phyloP scores from a whole-genome alignment of 169 alveolate genomes.

The Cryptosporidium xiaoi region DNA sequence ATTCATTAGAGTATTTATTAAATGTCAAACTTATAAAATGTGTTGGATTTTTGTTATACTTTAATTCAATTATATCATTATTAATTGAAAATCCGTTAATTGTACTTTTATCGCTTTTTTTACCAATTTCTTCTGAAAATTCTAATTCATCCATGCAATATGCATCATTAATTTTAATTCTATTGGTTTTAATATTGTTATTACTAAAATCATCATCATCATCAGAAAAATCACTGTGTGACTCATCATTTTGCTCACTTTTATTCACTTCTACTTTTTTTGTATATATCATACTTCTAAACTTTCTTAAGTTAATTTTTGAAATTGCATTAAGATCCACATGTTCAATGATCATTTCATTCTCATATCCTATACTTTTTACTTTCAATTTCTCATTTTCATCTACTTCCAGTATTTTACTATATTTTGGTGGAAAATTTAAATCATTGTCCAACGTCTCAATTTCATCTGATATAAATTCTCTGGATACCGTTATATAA shows the following conservation, averaged over 20 bases:
- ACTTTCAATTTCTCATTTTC: too few relatives aligned
- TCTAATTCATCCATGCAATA: too few relatives aligned
- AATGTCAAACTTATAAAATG: conserved; percentile 61
- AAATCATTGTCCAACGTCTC: too few relatives aligned
- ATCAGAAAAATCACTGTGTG: conserved; percentile 19
- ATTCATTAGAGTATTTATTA: conserved; percentile 13
- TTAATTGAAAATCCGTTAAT: neutral
- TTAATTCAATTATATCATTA: neutral
- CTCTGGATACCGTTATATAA: too few relatives aligned
- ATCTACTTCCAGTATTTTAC: too few relatives aligned
- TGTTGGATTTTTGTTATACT: conserved; percentile 19
- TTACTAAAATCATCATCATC: neutral
- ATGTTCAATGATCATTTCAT: neutral
- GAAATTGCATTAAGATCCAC: conserved; percentile 30
- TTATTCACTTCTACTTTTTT: neutral
- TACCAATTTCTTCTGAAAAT: too few relatives aligned
- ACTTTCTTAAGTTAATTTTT: neutral
- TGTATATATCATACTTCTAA: neutral
- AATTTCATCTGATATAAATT: too few relatives aligned
- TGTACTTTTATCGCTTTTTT: too few relatives aligned
- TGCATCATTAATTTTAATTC: too few relatives aligned
- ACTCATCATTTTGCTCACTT: neutral
- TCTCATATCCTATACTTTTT: too few relatives aligned
- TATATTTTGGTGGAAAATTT: too few relatives aligned
- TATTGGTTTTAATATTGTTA: too few relatives aligned